phyloP scores from a whole-genome alignment of 805 yeast species.

The Pichia thaimueangensis region DNA sequence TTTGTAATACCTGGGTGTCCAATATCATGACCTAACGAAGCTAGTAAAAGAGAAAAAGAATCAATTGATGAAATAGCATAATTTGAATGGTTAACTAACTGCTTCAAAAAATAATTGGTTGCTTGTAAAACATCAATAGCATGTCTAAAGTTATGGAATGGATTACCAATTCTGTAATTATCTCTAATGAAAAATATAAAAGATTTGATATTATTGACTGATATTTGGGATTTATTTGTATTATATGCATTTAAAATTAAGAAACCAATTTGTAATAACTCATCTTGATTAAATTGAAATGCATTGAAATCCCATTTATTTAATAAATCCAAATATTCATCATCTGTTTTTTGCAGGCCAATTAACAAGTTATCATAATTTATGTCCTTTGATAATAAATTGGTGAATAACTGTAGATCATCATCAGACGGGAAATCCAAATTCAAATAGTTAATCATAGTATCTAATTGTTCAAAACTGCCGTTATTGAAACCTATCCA shows the following conservation, averaged over 20 bases:
- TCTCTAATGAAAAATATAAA: slow-evolving; percentile 66
- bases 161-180: slow-evolving; percentile 76
- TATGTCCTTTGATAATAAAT: slow-evolving; percentile 24
- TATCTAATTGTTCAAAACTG: slow-evolving; percentile 23
- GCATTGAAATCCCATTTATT: slow-evolving; percentile 69
- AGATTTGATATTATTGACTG: slow-evolving; percentile 7
- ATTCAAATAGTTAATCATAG: slow-evolving; percentile 30
- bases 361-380: slow-evolving; percentile 25
- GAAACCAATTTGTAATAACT: slow-evolving; percentile 54
- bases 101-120: slow-evolving; percentile 52
- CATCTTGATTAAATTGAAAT: slow-evolving; percentile 57
- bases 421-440: neutral
- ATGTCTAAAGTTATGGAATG: slow-evolving; percentile 93
- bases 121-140: slow-evolving; percentile 95
- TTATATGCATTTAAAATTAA: slow-evolving; percentile 36
- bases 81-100: slow-evolving; percentile 10
- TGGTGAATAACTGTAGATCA: slow-evolving; percentile 12
- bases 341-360: slow-evolving; percentile 13
- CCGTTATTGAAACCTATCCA: slow-evolving; percentile 34
- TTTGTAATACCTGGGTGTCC: slow-evolving; percentile 98
- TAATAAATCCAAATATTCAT: slow-evolving; percentile 29
- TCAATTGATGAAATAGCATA: slow-evolving; percentile 28
- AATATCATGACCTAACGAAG: slow-evolving; percentile 91
- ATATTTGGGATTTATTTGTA: slow-evolving; percentile 12
- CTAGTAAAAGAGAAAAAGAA: slow-evolving; percentile 56